These are phyloP conservation scores for Phylloporus scabripes DNA, from an alignment of 768 basidiomycete genomes.

Conservation along the genomic window DNA sequence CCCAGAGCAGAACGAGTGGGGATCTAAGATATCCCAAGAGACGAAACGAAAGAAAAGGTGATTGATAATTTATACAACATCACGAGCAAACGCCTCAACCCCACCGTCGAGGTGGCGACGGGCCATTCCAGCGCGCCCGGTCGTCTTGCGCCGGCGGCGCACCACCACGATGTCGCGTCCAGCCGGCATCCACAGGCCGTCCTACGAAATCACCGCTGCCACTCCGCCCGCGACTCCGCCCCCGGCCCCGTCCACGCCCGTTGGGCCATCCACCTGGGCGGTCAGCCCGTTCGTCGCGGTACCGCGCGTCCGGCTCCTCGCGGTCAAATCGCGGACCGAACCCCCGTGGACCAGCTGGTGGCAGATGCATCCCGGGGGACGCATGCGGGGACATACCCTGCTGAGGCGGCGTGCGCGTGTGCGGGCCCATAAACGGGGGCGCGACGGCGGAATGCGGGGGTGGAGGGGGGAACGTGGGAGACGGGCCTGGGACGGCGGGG, in stretches of 20 bases:
- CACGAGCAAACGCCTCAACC: background rate
- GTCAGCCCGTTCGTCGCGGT: constrained; percentile 32
- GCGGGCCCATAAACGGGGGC: constrained; percentile 13
- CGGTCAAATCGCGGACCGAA: constrained; percentile 26
- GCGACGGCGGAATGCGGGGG: background rate
- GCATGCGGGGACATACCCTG: constrained; percentile 21
- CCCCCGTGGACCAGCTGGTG: constrained; percentile 23
- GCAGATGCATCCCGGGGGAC: constrained; percentile 18
- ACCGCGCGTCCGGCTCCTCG: constrained; percentile 20
- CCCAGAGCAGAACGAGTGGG: constrained; percentile 2
- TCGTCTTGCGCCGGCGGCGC: constrained; percentile 19
- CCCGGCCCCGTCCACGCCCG: constrained; percentile 32
- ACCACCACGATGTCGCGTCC: constrained; percentile 28
- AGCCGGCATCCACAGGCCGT: constrained; percentile 42
- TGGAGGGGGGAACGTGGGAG: constrained; percentile 4
- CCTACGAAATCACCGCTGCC: constrained; percentile 21
- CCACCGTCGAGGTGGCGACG: constrained; percentile 28
- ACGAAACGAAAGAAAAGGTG: constrained; percentile 4
- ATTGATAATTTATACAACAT: constrained; percentile 26
- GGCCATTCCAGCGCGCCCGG: constrained; percentile 24
- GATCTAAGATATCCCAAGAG: constrained; percentile 8
- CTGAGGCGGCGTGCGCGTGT: constrained; percentile 19
- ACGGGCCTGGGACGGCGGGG: background rate
- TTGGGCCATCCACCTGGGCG: constrained; percentile 29
- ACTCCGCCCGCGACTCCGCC: constrained; percentile 25